Conservation (phyloP, 345 rosid species). For the Lumnitzera racemosa region DNA sequence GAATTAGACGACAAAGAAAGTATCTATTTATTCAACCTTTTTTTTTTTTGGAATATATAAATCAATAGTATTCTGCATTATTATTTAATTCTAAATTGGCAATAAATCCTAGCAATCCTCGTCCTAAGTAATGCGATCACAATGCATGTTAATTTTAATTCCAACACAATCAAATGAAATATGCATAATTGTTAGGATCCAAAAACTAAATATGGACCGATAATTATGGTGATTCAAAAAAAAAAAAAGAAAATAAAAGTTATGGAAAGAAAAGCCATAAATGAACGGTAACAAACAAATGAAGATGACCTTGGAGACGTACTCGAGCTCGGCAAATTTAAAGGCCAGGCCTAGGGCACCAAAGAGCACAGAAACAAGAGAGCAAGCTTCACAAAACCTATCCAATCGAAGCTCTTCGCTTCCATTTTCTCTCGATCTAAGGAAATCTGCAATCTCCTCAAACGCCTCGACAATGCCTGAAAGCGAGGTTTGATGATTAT, state of each 20-base stretch:
- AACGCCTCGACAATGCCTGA: constrained; percentile 54
- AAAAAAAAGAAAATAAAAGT: not conserved
- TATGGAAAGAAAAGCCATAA: not conserved
- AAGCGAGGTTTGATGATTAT: constrained; percentile 21
- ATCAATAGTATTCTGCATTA: no score
- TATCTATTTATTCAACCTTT: no score
- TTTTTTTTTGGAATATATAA: no score
- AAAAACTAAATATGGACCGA: no score
- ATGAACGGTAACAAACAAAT: not conserved
- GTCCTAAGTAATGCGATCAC: no score
- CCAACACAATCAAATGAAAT: no score
- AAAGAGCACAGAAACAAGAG: constrained; percentile 63
- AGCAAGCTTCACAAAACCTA: constrained; percentile 53
- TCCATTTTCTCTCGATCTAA: constrained; percentile 16
- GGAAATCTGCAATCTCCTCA: constrained; percentile 35
- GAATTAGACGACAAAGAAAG: no score
- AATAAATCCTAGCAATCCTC: no score
- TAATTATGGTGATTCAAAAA: not conserved
- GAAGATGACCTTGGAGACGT: constrained; percentile 50
- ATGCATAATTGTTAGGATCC: no score
- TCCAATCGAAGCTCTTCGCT: constrained; percentile 34
- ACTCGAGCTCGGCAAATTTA: constrained; percentile 83
- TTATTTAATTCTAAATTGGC: no score
- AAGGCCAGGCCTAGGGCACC: constrained; percentile 80
- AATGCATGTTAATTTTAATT: no score